Conservation (phyloP, 202 grass and related monocot species). For the Panicum hallii region DNA sequence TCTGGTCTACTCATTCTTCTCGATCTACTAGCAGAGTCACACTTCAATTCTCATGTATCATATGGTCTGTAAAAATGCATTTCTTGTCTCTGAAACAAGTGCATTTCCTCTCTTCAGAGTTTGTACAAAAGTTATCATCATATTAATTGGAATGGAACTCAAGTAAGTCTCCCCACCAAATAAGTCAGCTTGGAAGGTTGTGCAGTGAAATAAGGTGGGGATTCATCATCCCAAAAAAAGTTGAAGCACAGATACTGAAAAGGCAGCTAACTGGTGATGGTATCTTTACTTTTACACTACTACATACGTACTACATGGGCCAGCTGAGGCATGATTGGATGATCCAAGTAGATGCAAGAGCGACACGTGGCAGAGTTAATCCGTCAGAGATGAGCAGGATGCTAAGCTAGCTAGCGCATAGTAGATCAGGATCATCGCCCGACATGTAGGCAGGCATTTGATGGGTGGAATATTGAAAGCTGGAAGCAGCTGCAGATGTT, state of each 20-base stretch:
- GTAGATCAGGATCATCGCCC: not conserved
- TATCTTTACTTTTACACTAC: not conserved
- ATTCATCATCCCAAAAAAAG: not conserved
- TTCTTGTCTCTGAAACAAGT: not conserved
- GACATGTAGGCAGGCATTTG: not conserved
- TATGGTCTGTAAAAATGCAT: not conserved
- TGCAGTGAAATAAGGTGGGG: too few relatives aligned
- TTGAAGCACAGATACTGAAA: not conserved
- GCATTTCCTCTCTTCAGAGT: not conserved
- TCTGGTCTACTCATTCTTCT: not conserved
- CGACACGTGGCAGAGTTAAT: not conserved
- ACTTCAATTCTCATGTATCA: not conserved
- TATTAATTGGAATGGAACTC: too few relatives aligned
- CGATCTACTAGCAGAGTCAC: too few relatives aligned
- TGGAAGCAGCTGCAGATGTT: too few relatives aligned
- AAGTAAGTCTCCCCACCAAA: too few relatives aligned
- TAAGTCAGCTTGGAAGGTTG: not conserved
- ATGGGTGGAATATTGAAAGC: not conserved
- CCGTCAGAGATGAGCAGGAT: not conserved
- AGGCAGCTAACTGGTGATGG: not conserved
- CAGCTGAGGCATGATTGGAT: not conserved
- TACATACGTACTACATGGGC: not conserved
- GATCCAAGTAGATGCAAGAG: not conserved
- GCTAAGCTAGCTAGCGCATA: not conserved
- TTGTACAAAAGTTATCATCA: not conserved